Base-by-base conservation (phyloP, 192 early-diverging fungal genomes). In the Gryganskiella cystojenkinii region DNA sequence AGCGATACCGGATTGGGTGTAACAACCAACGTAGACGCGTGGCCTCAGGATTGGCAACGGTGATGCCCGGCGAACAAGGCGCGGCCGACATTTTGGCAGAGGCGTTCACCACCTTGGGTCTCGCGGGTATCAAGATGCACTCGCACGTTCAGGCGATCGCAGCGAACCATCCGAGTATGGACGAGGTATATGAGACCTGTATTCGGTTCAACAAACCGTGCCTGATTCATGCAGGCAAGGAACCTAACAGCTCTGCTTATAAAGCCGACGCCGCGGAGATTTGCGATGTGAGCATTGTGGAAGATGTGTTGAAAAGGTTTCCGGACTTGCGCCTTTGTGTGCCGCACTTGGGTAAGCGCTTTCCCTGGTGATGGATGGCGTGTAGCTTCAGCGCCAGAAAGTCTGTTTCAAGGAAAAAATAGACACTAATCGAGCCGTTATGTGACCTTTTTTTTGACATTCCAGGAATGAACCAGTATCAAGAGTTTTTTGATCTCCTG, bases 111-210 rank as follows among this genome's bases (percentile, higher is more conserved):
- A 79, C 64, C 3, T 37, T 66, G 4, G 59, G 64, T 10, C 35
- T 82, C 19, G 47, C 70, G 3, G 81, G 81, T 4, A 75, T 82
- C 33, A 82, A 82, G 42, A 70, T 82, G 81, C 81, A 82, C 28
- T 79, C 81, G 14, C 81, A 82, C 56, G 81, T 82, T 11, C 81
- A 82, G 28, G 67, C 59, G 37, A 59, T 79, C 8, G 51, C 68
- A 0, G 74, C 79, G 5, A 82, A 82, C 24, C 60, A 82, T 33
- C 76, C 81, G 1, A 61, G 40, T 22, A 82, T 82, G 81, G 79
- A 80, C 25, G 67, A 69, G 15, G 67, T 82, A 4, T 82, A 82
- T 14, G 66, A 55, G 24, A 70, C 71, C 24, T 80, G 75, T 37
- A 45, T 76, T 8, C 59, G 44, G 2, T 74, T 65, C 52, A 47